phyloP scores from a whole-genome alignment of 2,329 filamentous ascomycete genomes.

The Coniochaeta pulveracea region DNA sequence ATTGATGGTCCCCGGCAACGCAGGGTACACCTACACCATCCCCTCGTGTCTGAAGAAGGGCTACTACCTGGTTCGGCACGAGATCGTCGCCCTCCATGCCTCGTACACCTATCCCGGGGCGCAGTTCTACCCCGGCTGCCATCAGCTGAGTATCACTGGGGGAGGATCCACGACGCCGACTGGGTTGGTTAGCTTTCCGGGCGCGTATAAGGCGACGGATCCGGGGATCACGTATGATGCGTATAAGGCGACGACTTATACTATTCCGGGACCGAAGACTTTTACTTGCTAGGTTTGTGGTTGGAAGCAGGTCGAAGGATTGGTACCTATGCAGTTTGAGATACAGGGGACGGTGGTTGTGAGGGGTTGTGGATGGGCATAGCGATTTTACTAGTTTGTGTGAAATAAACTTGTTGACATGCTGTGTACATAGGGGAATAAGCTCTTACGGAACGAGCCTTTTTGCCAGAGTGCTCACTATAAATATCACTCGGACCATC shows the following conservation, averaged over 20 bases:
- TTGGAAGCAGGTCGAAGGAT: too few species aligned
- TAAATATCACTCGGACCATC: too few species aligned
- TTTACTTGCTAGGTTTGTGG: conserved; percentile 35
- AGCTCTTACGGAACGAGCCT: too few species aligned
- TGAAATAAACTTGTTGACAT: too few species aligned
- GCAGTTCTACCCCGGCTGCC: conserved; percentile 47
- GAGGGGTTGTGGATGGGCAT: too few species aligned
- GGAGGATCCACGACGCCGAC: conserved; percentile 29
- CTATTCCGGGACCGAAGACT: conserved; percentile 30
- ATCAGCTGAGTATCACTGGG: conserved; percentile 43
- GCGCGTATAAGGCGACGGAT: conserved; percentile 37
- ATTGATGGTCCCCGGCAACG: conserved; percentile 28
- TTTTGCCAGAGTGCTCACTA: too few species aligned
- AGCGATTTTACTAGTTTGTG: too few species aligned
- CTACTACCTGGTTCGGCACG: conserved; percentile 47
- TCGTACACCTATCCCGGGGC: conserved; percentile 36
- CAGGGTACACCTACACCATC: conserved; percentile 38
- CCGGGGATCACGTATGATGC: conserved; percentile 40
- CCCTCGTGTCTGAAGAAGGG: conserved; percentile 38
- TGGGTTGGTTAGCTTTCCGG: conserved; percentile 37
- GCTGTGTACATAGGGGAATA: too few species aligned
- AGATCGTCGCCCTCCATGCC: conserved; percentile 43
- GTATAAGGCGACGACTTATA: conserved; percentile 34
- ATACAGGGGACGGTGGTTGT: too few species aligned
- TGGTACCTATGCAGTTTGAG: too few species aligned